These are phyloP conservation scores for Epichloe amarillans DNA, from an alignment of 2,329 filamentous ascomycete species.

Conservation along the genomic window DNA sequence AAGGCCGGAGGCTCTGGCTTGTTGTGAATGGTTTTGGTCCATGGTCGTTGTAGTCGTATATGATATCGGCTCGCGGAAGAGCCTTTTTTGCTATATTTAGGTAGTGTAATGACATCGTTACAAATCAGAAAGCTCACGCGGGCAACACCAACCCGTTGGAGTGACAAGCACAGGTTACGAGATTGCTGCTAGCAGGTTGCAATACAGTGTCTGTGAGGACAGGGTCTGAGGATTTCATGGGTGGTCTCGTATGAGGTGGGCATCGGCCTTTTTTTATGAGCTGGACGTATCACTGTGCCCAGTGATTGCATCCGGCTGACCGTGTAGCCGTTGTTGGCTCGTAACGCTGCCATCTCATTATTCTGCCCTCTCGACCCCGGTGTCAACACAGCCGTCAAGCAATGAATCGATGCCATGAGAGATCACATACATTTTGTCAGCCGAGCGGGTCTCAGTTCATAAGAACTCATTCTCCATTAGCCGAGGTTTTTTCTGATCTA, in stretches of 20 bases:
- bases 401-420: slow-evolving; percentile 3
- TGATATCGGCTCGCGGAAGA: not conserved
- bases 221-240: not conserved
- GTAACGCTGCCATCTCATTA: not conserved
- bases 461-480: not conserved
- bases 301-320: not conserved
- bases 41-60: not conserved
- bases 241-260: not conserved
- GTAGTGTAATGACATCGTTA: not conserved
- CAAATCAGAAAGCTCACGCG: not conserved
- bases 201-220: no score
- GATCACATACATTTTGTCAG: slow-evolving; percentile 4
- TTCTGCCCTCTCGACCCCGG: not conserved
- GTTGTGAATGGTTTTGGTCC: not conserved
- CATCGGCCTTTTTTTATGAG: not conserved
- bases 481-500: slow-evolving; percentile 1
- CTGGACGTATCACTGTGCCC: not conserved
- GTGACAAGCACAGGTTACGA: not conserved
- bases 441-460: not conserved
- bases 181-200: not conserved
- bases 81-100: not conserved
- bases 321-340: not conserved
- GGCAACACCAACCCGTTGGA: not conserved
- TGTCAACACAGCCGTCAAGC: slow-evolving; percentile 6
- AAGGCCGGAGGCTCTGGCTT: not conserved